Percentiles rank a stretch among this genome's conserved stretches.
phyloP scores from a whole-genome alignment of 495 filamentous ascomycete genomes.

The Staphylotrichum longicolle region DNA sequence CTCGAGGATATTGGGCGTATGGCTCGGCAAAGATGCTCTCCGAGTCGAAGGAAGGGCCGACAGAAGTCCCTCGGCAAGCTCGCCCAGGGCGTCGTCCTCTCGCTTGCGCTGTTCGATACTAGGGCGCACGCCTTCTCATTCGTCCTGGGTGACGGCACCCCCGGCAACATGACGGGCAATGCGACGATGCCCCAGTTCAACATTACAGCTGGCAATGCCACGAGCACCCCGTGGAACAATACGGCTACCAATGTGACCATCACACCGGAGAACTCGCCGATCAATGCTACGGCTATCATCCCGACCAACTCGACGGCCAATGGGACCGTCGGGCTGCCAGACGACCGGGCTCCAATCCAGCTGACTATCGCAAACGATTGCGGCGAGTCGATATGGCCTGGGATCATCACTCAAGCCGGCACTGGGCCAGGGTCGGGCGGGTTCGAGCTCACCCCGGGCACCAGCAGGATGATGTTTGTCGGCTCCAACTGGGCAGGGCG shows the following conservation, averaged over 20 bases:
- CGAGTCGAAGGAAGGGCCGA: not conserved
- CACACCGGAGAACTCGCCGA: not conserved
- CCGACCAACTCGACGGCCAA: not conserved
- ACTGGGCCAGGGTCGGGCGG: conserved; percentile 59
- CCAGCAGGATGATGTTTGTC: conserved; percentile 54
- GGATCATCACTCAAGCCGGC: conserved; percentile 64
- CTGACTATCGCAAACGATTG: conserved; percentile 65
- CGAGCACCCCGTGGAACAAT: not conserved
- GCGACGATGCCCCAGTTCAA: not conserved
- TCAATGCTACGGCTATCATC: not conserved
- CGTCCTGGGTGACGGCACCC: not conserved
- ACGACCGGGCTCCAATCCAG: conserved; percentile 38
- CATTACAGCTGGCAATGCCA: not conserved
- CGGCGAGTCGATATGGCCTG: conserved; percentile 65
- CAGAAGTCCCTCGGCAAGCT: not conserved
- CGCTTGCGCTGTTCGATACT: not conserved
- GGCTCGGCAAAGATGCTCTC: no score
- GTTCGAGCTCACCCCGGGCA: conserved; percentile 57
- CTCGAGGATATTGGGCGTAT: no score
- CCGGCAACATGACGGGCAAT: not conserved
- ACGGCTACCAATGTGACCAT: not conserved
- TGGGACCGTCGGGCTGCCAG: conserved; percentile 4
- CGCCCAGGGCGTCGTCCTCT: not conserved
- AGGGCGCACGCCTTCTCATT: not conserved
- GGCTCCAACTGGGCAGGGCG: conserved; percentile 71